phyloP scores from a whole-genome alignment of 176 grass and related monocot species.

The Sorghum bicolor region DNA sequence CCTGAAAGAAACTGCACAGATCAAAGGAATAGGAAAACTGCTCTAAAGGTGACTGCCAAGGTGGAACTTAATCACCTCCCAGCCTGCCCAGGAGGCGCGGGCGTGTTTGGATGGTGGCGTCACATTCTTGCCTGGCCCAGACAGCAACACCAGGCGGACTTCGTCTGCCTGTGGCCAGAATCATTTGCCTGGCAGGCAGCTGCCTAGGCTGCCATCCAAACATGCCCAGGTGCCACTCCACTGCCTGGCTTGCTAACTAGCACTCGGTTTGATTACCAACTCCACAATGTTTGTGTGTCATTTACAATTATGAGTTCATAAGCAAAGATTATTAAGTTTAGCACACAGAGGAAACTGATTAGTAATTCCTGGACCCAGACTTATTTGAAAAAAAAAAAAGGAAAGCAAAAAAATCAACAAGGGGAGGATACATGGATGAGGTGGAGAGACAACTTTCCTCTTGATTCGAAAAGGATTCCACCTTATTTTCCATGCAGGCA shows the following conservation, averaged over 20 bases:
- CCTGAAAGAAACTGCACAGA: neutral
- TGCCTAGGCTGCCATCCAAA: neutral
- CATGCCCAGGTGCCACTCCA: neutral
- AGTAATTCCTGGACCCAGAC: neutral
- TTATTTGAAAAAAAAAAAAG: neutral
- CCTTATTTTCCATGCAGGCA: neutral
- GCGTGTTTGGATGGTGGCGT: neutral
- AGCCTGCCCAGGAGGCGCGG: neutral
- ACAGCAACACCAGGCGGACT: neutral
- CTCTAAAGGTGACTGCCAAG: neutral
- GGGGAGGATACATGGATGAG: neutral
- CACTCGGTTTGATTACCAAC: neutral
- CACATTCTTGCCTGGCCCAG: neutral
- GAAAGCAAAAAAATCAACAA: neutral
- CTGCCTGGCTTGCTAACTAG: neutral
- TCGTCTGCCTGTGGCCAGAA: neutral
- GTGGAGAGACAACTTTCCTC: neutral
- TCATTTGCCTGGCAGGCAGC: neutral
- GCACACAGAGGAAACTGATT: neutral
- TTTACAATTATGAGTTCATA: neutral
- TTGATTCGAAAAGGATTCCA: neutral
- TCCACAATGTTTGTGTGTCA: neutral
- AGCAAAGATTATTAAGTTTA: neutral
- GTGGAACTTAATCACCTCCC: neutral
- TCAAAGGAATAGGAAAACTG: neutral